These are phyloP conservation scores for Podaxis pistillaris DNA, from an alignment of 768 basidiomycete genomes.

Conservation along the genomic window DNA sequence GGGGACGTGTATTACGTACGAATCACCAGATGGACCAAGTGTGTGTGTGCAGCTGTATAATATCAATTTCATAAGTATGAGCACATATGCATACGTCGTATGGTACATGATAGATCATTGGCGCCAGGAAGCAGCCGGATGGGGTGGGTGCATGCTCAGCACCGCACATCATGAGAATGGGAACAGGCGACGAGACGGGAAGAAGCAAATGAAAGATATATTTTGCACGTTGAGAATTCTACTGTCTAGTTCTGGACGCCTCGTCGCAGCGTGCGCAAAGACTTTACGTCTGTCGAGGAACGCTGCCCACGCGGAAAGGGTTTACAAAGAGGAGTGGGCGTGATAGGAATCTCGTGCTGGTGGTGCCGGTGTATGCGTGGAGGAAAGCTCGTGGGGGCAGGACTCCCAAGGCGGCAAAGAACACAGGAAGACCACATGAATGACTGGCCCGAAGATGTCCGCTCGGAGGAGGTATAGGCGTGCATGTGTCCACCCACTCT, in stretches of 20 bases:
- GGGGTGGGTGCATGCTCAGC: neutral
- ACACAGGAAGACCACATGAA: constrained; percentile 13
- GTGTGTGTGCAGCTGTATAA: neutral
- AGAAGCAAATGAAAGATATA: constrained; percentile 2
- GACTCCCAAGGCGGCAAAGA: constrained; percentile 14
- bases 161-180: neutral
- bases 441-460: constrained; percentile 7
- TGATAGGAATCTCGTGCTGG: constrained; percentile 7
- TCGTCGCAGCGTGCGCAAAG: constrained; percentile 6
- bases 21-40: neutral
- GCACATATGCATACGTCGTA: neutral
- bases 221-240: constrained; percentile 4
- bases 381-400: constrained; percentile 5
- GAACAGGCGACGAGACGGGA: neutral
- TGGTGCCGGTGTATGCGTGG: constrained; percentile 11
- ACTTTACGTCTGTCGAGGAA: constrained; percentile 3
- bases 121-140: neutral
- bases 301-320: constrained; percentile 1
- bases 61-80: neutral
- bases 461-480: constrained; percentile 1
- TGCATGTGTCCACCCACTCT: constrained; percentile 1
- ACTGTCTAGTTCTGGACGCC: neutral
- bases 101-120: constrained; percentile 1
- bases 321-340: neutral
- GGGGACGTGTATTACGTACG: neutral